Evolutionary conservation across 257 asterid genomes (phyloP), one percentile per base, ranked within the genome.

Genomic region (Voacanga thouarsii): DNA sequence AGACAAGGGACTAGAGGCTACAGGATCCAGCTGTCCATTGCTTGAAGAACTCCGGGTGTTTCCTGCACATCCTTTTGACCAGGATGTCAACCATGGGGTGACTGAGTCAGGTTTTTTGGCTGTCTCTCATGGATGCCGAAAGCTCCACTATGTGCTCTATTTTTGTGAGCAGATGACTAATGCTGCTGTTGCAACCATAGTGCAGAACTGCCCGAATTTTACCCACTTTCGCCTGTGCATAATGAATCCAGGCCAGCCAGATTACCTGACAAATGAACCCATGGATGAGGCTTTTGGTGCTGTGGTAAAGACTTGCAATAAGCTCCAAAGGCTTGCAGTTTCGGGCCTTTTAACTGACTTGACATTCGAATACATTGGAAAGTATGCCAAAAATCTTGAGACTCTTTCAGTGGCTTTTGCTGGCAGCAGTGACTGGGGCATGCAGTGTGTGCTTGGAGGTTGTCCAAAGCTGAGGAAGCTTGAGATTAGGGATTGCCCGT

Each of bases 191-290:
- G 83, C 88, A 8, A 85, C 90, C 33, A 77, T 92, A 50, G 98
- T 80, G 43, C 87, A 78, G 64, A 93, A 92, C 75, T 93, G 98
- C 84, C 97, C 98, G 1, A 77, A 86, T 84, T 93, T 93, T 49
- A 93, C 98, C 76, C 98, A 93, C 86, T 93, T 93, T 56, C 97
- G 98, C 64, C 97, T 93, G 47, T 93, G 98, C 92, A 93, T 93
- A 55, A 90, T 92, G 97, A 90, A 78, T 56, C 97, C 96, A 0
- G 67, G 83, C 76, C 83, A 87, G 82, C 93, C 96, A 3, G 98
- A 93, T 80, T 79, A 90, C 90, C 80, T 90, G 44, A 91, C 98
- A 16, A 82, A 88, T 21, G 92, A 88, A 28, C 92, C 98, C 23
- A 92, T 93, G 98, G 97, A 93, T 16, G 96, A 92, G 88, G 98